These are phyloP conservation scores for Boletellus sp. DNA, from an alignment of 1,284 basidiomycete species.

Conservation along the genomic window DNA sequence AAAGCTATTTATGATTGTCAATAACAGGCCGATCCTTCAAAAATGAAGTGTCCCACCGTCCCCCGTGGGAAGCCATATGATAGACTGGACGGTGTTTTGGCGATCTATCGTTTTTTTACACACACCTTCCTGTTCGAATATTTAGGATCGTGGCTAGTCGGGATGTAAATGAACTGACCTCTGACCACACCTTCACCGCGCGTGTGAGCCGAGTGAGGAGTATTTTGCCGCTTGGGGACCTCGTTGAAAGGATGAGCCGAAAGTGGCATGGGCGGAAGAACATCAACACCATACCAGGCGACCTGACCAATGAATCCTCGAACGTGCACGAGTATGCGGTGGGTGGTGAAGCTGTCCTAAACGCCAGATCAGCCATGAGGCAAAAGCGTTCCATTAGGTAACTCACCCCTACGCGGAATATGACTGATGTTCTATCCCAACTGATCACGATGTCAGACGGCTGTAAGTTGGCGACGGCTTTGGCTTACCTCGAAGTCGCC, in stretches of 20 bases:
- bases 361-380: constrained; percentile 15
- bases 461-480: background rate
- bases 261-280: constrained; percentile 1
- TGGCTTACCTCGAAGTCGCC: constrained; percentile 34
- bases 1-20: constrained; percentile 40
- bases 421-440: constrained; percentile 74
- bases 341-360: constrained; percentile 55
- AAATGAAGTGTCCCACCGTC: constrained; percentile 42
- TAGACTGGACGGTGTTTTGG: constrained; percentile 55
- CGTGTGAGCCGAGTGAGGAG: constrained; percentile 66
- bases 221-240: constrained; percentile 64
- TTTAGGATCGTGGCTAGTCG: constrained; percentile 10
- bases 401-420: constrained; percentile 67
- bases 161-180: constrained; percentile 41
- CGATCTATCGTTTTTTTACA: constrained; percentile 71
- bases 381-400: constrained; percentile 2
- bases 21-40: constrained; percentile 9
- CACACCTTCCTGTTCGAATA: constrained; percentile 56
- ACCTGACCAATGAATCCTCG: constrained; percentile 77
- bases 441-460: constrained; percentile 34
- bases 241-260: constrained; percentile 26
- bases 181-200: constrained; percentile 75
- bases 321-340: constrained; percentile 67
- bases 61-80: constrained; percentile 69
- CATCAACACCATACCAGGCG: constrained; percentile 51